Percentiles rank a stretch among this genome's conserved stretches.
These are phyloP conservation scores for Gastrodia elata DNA, from an alignment of 106 monocot genomes.

Conservation along the genomic window DNA sequence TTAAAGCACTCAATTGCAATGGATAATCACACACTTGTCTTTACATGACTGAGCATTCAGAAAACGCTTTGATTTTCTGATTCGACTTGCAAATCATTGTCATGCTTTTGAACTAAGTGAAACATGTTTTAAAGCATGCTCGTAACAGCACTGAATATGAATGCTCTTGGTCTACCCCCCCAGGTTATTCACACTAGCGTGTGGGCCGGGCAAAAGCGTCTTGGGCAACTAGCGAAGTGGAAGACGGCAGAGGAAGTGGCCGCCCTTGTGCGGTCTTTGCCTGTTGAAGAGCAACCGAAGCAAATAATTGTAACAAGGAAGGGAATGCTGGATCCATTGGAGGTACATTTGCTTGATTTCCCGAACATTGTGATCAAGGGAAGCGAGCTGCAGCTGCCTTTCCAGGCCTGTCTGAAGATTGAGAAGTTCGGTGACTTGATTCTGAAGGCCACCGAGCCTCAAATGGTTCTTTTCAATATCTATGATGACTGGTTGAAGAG, in stretches of 20 bases:
- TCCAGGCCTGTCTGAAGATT: constrained; percentile 98
- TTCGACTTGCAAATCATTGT: too few relatives aligned
- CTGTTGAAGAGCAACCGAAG: constrained; percentile 99
- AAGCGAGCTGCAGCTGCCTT: constrained; percentile 94
- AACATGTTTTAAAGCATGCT: too few relatives aligned
- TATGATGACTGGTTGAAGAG: constrained; percentile 99
- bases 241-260: constrained; percentile 99
- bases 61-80: too few relatives aligned
- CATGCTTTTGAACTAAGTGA: too few relatives aligned
- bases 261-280: constrained; percentile 85
- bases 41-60: too few relatives aligned
- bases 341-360: constrained; percentile 96
- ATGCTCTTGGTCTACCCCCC: neutral
- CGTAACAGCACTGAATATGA: too few relatives aligned
- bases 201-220: constrained; percentile 99
- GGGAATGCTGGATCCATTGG: constrained; percentile 98
- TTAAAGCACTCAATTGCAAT: too few relatives aligned
- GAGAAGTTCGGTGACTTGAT: constrained; percentile 99
- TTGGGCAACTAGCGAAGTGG: constrained; percentile 99
- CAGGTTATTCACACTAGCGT: constrained; percentile 99
- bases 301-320: constrained; percentile 99
- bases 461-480: constrained; percentile 99
- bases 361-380: constrained; percentile 99
- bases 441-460: constrained; percentile 96
- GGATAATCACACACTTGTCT: too few relatives aligned